Conservation (phyloP, 345 rosid species). For the Eutrema japonicum region DNA sequence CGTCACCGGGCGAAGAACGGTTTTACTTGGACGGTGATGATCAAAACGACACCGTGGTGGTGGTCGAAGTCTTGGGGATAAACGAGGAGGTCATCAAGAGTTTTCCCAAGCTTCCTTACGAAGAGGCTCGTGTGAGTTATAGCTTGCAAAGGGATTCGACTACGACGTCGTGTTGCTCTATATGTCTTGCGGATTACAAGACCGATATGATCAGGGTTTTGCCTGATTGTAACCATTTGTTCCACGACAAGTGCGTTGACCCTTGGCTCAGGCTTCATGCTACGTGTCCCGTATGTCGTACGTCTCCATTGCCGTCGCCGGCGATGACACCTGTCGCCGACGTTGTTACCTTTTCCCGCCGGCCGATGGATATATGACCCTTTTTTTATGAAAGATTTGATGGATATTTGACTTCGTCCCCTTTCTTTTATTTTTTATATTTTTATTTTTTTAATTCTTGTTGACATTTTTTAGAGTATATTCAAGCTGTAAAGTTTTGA, state of each 20-base stretch:
- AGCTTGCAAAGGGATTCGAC: conserved; percentile 49
- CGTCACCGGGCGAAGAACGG: conserved; percentile 12
- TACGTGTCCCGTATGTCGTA: conserved; percentile 77
- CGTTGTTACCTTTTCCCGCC: conserved; percentile 56
- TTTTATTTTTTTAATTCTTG: not conserved
- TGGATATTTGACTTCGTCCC: conserved; percentile 28
- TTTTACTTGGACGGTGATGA: not conserved
- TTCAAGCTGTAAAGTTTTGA: conserved; percentile 34
- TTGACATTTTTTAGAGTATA: conserved; percentile 25
- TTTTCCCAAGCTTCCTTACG: conserved; percentile 72
- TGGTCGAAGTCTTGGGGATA: conserved; percentile 56
- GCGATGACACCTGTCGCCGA: conserved; percentile 66
- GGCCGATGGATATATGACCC: conserved; percentile 24
- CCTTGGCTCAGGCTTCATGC: conserved; percentile 77
- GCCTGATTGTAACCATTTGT: conserved; percentile 79
- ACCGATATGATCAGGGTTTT: conserved; percentile 59
- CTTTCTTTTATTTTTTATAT: not conserved
- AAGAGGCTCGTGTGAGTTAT: conserved; percentile 56
- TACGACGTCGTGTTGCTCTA: conserved; percentile 64
- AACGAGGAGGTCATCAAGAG: conserved; percentile 67
- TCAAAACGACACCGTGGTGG: conserved; percentile 34
- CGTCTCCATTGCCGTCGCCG: conserved; percentile 74
- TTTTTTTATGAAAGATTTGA: not conserved
- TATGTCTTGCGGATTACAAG: conserved; percentile 85
- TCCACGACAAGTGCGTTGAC: conserved; percentile 76